Base-by-base conservation (phyloP, 352 stramenopile genomes). In the Vaucheria bursata region DNA sequence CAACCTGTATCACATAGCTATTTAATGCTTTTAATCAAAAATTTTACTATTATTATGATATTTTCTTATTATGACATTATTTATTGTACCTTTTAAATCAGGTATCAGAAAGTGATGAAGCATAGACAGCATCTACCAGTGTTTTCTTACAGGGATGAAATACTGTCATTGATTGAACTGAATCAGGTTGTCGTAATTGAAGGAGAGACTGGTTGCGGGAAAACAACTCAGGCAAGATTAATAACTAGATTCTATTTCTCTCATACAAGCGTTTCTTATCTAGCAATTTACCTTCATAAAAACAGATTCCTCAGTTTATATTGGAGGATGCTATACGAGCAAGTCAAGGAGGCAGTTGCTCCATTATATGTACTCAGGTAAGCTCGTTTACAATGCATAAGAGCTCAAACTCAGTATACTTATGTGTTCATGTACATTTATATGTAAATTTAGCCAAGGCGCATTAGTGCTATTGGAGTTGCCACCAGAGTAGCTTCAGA, bases 181-280 rank as follows among this genome's bases (percentile, higher is more conserved):
- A n/a, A 77, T 0, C 45, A 81, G 67, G 79, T 84, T 72, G 76
- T 85, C 35, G 89, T 99, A 49, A 92, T 99, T 12, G 92, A 98
- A 8, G 96, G 95, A 81, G 95, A 99, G 85, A 99, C 96, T 1
- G 96, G 96, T 37, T 95, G 87, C 77, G 94, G 94, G 71, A 99
- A 99, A 86, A 98, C 91, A 8, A 97, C 93, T 59, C 91, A 97
- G 85, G 93, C 31, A 35, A 32, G 71, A 18, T 18, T 25, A 18
- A 18, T 25, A 25, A 18, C 45, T 25, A 25, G 12, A 59, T 25
- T 25, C 12, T 25, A 18, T 59, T 25, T 59, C 18, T 18, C 45
- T 25, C 45, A 18, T 59, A 25, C 45, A 18, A 18, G 45, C 45
- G 25, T 18, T 25, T 25, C 45, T 59, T 18, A 59, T 18, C 18